These are phyloP conservation scores for Fusarium sp. DNA, from an alignment of 2,329 filamentous ascomycete species.

Conservation along the genomic window DNA sequence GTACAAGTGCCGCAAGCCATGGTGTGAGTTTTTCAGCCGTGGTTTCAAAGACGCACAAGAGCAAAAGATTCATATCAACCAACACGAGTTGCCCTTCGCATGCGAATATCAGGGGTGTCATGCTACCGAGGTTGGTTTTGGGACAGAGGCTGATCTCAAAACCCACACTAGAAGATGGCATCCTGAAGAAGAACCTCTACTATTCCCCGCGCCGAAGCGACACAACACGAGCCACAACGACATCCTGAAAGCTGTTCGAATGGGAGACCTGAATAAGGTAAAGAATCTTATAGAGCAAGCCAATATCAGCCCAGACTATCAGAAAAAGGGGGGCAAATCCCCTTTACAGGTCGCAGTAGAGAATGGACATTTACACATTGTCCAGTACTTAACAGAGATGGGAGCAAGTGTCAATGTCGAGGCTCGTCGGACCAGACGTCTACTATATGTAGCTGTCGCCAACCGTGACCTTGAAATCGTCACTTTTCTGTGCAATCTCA, in stretches of 20 bases:
- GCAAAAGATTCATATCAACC: background rate
- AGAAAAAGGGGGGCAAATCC: background rate
- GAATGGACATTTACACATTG: background rate
- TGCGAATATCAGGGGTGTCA: background rate
- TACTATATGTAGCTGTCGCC: rapidly evolving
- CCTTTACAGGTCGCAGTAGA: background rate
- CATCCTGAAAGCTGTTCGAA: too few species aligned
- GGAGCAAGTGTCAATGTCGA: background rate
- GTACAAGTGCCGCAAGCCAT: background rate
- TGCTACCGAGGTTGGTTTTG: background rate
- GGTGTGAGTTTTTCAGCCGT: background rate
- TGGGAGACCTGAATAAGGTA: background rate
- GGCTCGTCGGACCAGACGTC: rapidly evolving
- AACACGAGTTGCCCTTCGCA: background rate
- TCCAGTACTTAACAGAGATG: background rate
- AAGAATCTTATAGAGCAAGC: rapidly evolving
- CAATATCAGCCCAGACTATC: background rate
- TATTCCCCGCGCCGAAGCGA: background rate
- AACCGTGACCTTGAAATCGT: background rate
- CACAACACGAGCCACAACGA: rapidly evolving
- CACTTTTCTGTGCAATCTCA: background rate
- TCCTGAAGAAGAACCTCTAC: background rate
- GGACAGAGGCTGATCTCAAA: background rate
- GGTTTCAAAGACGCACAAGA: background rate
- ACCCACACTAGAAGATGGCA: background rate